A percentile compares a stretch with the other conserved stretches of the same genome.
Conservation (phyloP, 352 stramenopile species). For the Globisporangium iwayamae region DNA sequence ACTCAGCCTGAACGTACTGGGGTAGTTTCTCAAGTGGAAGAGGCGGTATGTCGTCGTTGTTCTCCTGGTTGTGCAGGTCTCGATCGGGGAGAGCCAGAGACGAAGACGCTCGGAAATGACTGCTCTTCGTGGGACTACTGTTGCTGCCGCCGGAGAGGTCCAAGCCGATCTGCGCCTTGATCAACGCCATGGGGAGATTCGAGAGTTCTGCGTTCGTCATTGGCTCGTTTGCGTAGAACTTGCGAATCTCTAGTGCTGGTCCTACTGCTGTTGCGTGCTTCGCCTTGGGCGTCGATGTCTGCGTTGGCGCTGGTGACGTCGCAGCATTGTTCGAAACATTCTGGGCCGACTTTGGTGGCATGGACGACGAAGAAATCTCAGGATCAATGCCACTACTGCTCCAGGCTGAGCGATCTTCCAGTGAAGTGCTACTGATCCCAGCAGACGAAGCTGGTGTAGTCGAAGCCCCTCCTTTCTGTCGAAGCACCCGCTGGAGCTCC, state of each 20-base stretch:
- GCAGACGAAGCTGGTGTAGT: background rate
- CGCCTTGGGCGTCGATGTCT: slow-evolving; percentile 16
- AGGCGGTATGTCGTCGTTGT: slow-evolving; percentile 51
- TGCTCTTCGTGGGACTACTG: slow-evolving; percentile 13
- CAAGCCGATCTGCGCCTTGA: slow-evolving; percentile 71
- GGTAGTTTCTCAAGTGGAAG: slow-evolving; percentile 53
- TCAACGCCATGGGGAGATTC: slow-evolving; percentile 62
- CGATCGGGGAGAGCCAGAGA: slow-evolving; percentile 3
- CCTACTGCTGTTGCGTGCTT: background rate
- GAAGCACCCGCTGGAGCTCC: slow-evolving; percentile 45
- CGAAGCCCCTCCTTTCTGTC: slow-evolving; percentile 22
- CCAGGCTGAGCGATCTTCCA: slow-evolving; percentile 10
- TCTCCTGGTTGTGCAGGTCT: slow-evolving; percentile 17
- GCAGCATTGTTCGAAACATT: background rate
- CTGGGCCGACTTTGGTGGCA: background rate
- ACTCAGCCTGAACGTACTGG: slow-evolving; percentile 24
- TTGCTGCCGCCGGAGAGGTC: slow-evolving; percentile 28
- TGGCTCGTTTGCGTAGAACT: slow-evolving; percentile 69
- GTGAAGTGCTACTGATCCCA: background rate
- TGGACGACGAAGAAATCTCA: background rate
- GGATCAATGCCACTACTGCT: background rate
- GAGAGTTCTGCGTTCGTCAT: slow-evolving; percentile 63
- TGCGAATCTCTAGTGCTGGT: slow-evolving; percentile 29
- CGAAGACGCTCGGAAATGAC: background rate
- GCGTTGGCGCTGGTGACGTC: background rate